A percentile compares a stretch with the other conserved stretches of the same genome.
phyloP scores from a whole-genome alignment of 768 basidiomycete species.

The Melanogaster broomeanus region DNA sequence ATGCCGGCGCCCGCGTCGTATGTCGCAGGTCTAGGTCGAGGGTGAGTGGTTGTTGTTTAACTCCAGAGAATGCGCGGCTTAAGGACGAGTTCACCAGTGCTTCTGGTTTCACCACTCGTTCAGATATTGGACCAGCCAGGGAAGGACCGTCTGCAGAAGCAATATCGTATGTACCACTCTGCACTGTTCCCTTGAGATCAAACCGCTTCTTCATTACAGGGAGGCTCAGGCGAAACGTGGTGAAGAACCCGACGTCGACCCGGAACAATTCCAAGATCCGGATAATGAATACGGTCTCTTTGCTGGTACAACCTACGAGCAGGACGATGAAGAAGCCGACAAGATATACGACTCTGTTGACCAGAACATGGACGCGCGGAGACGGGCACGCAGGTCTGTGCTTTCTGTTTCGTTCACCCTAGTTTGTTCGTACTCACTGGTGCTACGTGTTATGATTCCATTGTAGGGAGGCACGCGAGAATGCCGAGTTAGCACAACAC shows the following conservation, averaged over 20 bases:
- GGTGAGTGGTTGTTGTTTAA: slow-evolving; percentile 48
- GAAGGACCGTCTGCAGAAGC: slow-evolving; percentile 93
- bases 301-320: slow-evolving; percentile 93
- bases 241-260: slow-evolving; percentile 86
- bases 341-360: slow-evolving; percentile 94
- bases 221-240: slow-evolving; percentile 86
- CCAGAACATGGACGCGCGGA: slow-evolving; percentile 82
- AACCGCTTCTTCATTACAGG: slow-evolving; percentile 38
- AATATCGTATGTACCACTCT: slow-evolving; percentile 68
- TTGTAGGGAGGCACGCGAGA: slow-evolving; percentile 73
- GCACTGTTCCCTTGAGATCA: background rate
- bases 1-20: slow-evolving; percentile 97
- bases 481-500: slow-evolving; percentile 70
- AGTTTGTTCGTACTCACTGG: slow-evolving; percentile 28
- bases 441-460: slow-evolving; percentile 15
- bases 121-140: slow-evolving; percentile 97
- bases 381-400: slow-evolving; percentile 76
- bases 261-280: slow-evolving; percentile 93
- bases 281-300: slow-evolving; percentile 97
- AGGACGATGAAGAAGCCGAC: slow-evolving; percentile 97
- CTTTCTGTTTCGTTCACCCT: slow-evolving; percentile 42
- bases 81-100: slow-evolving; percentile 52
- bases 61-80: slow-evolving; percentile 1
- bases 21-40: slow-evolving; percentile 97
- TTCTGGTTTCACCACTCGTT: slow-evolving; percentile 96